A percentile compares a stretch with the other conserved stretches of the same genome.
These are phyloP conservation scores for Peniophora sp. DNA, from an alignment of 1,284 basidiomycete species.

Conservation along the genomic window DNA sequence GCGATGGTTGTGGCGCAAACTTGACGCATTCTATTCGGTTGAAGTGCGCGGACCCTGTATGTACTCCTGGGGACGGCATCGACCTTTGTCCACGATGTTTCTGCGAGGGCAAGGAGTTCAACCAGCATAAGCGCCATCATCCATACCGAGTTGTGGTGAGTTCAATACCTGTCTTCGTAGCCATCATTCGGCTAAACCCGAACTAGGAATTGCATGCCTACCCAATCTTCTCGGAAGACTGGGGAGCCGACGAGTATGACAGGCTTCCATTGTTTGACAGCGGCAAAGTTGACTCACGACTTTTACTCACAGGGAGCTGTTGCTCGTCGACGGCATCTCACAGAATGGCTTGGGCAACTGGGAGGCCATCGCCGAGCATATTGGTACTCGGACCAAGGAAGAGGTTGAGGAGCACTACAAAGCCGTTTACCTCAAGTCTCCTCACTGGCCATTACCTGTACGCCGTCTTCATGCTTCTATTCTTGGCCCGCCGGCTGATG, in stretches of 20 bases:
- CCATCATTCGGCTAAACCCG: slow-evolving; percentile 1
- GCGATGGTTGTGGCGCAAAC: slow-evolving; percentile 67
- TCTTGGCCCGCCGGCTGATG: slow-evolving; percentile 4
- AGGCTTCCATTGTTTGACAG: slow-evolving; percentile 1
- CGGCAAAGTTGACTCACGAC: not conserved
- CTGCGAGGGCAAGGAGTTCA: slow-evolving; percentile 86
- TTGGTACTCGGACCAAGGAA: slow-evolving; percentile 91
- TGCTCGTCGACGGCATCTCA: slow-evolving; percentile 86
- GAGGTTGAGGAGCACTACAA: slow-evolving; percentile 92
- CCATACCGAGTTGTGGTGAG: slow-evolving; percentile 88
- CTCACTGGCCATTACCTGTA: slow-evolving; percentile 75
- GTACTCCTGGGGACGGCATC: slow-evolving; percentile 69
- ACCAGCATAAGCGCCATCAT: slow-evolving; percentile 82
- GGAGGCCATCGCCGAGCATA: slow-evolving; percentile 93
- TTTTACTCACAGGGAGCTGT: slow-evolving; percentile 58
- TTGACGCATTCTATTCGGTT: slow-evolving; percentile 87
- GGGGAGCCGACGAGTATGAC: slow-evolving; percentile 94
- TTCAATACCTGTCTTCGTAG: slow-evolving; percentile 6
- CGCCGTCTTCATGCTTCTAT: slow-evolving; percentile 14
- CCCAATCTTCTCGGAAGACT: slow-evolving; percentile 91
- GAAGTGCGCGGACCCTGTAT: slow-evolving; percentile 80
- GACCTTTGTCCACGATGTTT: slow-evolving; percentile 90
- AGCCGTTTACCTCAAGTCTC: slow-evolving; percentile 73
- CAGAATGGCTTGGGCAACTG: slow-evolving; percentile 94
- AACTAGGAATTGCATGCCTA: slow-evolving; percentile 90